These are phyloP conservation scores for Alloascoidea africana DNA, from an alignment of 805 yeast genomes.

Conservation along the genomic window DNA sequence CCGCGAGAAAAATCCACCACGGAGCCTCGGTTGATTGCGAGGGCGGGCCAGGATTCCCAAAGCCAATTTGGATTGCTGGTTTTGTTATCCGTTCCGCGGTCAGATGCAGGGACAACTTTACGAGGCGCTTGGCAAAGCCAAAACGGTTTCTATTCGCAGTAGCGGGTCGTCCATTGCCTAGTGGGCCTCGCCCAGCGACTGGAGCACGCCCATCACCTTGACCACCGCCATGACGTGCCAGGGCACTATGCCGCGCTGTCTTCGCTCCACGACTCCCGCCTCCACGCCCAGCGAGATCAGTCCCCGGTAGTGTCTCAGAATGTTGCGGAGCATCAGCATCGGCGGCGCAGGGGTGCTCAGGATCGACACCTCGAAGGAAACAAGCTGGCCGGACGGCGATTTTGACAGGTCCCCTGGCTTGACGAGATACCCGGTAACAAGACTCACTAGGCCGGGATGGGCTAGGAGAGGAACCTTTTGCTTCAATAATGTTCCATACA, in stretches of 20 bases:
- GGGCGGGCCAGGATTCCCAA: too few relatives aligned
- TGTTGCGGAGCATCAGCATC: conserved; percentile 10
- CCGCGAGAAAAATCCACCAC: too few relatives aligned
- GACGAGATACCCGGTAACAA: conserved; percentile 10
- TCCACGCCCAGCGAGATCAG: conserved; percentile 19
- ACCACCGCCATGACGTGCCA: conserved; percentile 23
- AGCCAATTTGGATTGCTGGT: too few relatives aligned
- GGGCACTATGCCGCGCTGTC: conserved; percentile 15
- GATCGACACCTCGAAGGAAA: conserved; percentile 8
- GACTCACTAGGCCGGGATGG: conserved; percentile 4
- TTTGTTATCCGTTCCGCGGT: too few relatives aligned
- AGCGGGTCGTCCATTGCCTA: too few relatives aligned
- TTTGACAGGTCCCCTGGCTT: conserved; percentile 7
- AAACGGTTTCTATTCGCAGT: too few relatives aligned
- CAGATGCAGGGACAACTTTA: too few relatives aligned
- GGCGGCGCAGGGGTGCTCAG: conserved; percentile 10
- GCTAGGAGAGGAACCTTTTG: conserved; percentile 8
- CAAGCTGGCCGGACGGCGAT: conserved; percentile 5
- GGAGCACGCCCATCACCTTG: conserved; percentile 12
- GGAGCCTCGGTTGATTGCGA: too few relatives aligned
- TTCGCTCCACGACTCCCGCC: conserved; percentile 16
- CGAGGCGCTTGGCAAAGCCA: too few relatives aligned
- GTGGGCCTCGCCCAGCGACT: too few relatives aligned
- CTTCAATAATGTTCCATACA: neutral
- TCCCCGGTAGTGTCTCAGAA: conserved; percentile 20